A percentile compares a stretch with the other conserved stretches of the same genome.
These are phyloP conservation scores for Ogataea methylovora DNA, from an alignment of 805 yeast genomes.

Conservation along the genomic window DNA sequence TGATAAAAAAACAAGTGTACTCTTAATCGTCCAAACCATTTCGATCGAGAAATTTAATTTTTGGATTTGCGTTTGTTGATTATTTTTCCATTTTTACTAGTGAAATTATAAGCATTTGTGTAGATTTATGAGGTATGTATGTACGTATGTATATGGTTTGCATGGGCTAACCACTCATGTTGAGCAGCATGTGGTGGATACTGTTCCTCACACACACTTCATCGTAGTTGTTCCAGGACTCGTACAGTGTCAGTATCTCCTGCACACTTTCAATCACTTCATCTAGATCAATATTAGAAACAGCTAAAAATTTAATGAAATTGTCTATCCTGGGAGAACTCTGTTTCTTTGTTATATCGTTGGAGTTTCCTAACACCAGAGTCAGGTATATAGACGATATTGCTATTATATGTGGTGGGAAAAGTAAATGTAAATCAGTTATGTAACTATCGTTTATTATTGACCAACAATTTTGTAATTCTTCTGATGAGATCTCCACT, in stretches of 20 bases:
- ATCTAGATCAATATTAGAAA: slow-evolving; percentile 67
- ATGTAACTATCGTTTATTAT: slow-evolving; percentile 83
- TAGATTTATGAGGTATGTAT: too few relatives aligned
- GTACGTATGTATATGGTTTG: too few relatives aligned
- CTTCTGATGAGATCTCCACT: slow-evolving; percentile 44
- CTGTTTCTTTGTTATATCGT: slow-evolving; percentile 8
- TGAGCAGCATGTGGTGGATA: slow-evolving; percentile 28
- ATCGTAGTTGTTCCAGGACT: slow-evolving; percentile 81
- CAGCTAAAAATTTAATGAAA: slow-evolving; percentile 55
- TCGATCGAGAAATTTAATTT: too few relatives aligned
- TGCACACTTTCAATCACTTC: slow-evolving; percentile 79
- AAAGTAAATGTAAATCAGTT: slow-evolving; percentile 75
- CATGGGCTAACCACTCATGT: slow-evolving; percentile 11
- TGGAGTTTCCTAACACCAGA: slow-evolving; percentile 43
- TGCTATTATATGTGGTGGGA: slow-evolving; percentile 88
- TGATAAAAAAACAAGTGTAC: too few relatives aligned
- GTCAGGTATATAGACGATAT: slow-evolving; percentile 76
- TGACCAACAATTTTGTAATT: slow-evolving; percentile 83
- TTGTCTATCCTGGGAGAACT: slow-evolving; percentile 2
- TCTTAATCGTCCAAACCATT: too few relatives aligned
- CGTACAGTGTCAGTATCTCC: slow-evolving; percentile 74
- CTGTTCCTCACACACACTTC: slow-evolving; percentile 50
- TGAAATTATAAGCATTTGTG: too few relatives aligned
- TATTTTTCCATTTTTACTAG: too few relatives aligned
- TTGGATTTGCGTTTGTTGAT: too few relatives aligned